Base-by-base conservation (phyloP, 768 basidiomycete genomes). In the Lactifluus rugatus region DNA sequence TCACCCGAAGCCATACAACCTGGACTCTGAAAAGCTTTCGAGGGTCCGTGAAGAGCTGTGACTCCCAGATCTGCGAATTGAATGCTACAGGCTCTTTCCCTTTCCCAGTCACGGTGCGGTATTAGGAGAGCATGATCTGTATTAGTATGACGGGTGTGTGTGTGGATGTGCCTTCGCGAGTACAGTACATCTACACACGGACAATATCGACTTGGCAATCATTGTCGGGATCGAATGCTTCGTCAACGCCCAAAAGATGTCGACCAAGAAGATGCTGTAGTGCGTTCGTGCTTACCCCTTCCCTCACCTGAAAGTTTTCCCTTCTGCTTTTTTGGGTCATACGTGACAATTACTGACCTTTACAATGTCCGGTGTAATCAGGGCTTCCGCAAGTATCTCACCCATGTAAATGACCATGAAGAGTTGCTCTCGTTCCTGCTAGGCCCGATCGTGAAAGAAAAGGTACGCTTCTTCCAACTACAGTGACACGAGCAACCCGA, bases 141-240 rank as follows among this genome's bases (percentile, higher is more conserved):
- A 98, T 98, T 95, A 82, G 92, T 2, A 96, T 98, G 72, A 94
- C 96, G 14, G 92, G 89, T 67, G 96, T 96, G 23, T 95, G 95
- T 77, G n/a, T n/a, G n/a, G n/a, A 98, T 99, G 96, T 85, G 94
- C 49, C 75, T 99, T 61, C 80, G 96, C 53, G 95, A 98, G 72
- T 97, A 92, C 67, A 96, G n/a, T n/a, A n/a, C n/a, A n/a, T n/a
- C n/a, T 98, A 31, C 82, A 96, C 48, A 78, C 86, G 39, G 96
- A 98, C 70, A 96, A 99, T 69, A 93, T 99, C 65, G 93, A 99
- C 70, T 75, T 98, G 52, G 95, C 96, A 1, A 98, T 99, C 62
- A 91, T 91, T 66, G 94, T 97, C 48, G 89, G 92, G 3, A 83
- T 99, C 31, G 86, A 86, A 52, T 93, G 90, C 73, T 99, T 99